Evolutionary conservation across 1,139 yeast species (phyloP).

Genomic region (Geotrichum phurueaensis): DNA sequence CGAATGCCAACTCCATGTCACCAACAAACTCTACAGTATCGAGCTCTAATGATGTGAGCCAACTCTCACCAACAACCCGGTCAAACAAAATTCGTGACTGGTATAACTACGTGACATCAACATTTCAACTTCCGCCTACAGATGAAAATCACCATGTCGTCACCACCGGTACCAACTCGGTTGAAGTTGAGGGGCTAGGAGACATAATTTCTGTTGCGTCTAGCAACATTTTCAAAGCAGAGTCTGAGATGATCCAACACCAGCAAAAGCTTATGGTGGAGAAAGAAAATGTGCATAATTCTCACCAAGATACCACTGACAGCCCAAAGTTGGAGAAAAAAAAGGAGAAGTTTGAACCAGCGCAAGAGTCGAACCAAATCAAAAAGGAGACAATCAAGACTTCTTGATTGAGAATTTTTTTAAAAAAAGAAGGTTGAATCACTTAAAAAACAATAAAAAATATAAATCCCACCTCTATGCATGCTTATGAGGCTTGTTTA

Average conservation of each 20-base stretch:
- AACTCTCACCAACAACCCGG: neutral
- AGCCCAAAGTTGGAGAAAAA: neutral
- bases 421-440: neutral
- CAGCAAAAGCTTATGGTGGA: neutral
- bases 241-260: neutral
- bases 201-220: neutral
- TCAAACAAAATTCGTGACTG: slow-evolving; percentile 3
- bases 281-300: neutral
- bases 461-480: neutral
- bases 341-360: neutral
- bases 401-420: neutral
- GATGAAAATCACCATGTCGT: neutral
- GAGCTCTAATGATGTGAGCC: neutral
- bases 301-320: neutral
- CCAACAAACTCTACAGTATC: neutral
- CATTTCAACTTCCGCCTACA: neutral
- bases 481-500: neutral
- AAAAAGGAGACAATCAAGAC: neutral
- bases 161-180: neutral
- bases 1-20: neutral
- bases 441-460: too few species aligned
- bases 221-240: neutral
- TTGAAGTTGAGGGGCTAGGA: neutral
- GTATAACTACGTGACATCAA: slow-evolving; percentile 6
- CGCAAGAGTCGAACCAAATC: neutral